Conservation (phyloP, 805 yeast genomes). For the Lipomyces japonicus region DNA sequence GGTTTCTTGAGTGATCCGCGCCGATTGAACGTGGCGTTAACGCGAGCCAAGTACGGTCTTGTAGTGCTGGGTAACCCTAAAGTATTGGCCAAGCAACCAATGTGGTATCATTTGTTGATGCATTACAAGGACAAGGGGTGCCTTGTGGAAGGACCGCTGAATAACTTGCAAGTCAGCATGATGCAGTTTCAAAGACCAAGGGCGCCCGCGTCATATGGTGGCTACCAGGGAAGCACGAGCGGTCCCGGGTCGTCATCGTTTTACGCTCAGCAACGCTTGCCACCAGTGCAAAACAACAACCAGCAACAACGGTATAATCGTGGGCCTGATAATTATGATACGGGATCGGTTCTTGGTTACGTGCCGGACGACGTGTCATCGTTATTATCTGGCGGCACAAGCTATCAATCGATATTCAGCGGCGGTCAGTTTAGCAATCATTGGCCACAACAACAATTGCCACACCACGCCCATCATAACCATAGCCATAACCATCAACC, state of each 20-base stretch:
- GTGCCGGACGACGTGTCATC: slow-evolving; percentile 33
- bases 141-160: slow-evolving; percentile 84
- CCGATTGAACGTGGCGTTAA: slow-evolving; percentile 82
- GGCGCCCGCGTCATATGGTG: slow-evolving; percentile 8
- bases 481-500: not conserved
- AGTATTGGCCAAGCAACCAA: slow-evolving; percentile 60
- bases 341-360: slow-evolving; percentile 42
- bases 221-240: not conserved
- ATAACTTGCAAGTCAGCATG: slow-evolving; percentile 67
- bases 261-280: not conserved
- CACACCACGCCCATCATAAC: not conserved
- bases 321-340: slow-evolving; percentile 38
- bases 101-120: slow-evolving; percentile 74
- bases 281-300: not conserved
- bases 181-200: slow-evolving; percentile 43
- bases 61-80: slow-evolving; percentile 80
- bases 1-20: slow-evolving; percentile 84
- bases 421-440: slow-evolving; percentile 17
- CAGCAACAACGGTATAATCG: not conserved
- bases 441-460: slow-evolving; percentile 3
- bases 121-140: slow-evolving; percentile 83
- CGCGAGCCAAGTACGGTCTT: slow-evolving; percentile 81
- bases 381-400: slow-evolving; percentile 2
- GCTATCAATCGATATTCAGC: slow-evolving; percentile 24
- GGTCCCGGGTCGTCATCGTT: not conserved